Evolutionary conservation across 2,329 filamentous ascomycete species (phyloP).

Genomic region (Scedosporium dehoogii): DNA sequence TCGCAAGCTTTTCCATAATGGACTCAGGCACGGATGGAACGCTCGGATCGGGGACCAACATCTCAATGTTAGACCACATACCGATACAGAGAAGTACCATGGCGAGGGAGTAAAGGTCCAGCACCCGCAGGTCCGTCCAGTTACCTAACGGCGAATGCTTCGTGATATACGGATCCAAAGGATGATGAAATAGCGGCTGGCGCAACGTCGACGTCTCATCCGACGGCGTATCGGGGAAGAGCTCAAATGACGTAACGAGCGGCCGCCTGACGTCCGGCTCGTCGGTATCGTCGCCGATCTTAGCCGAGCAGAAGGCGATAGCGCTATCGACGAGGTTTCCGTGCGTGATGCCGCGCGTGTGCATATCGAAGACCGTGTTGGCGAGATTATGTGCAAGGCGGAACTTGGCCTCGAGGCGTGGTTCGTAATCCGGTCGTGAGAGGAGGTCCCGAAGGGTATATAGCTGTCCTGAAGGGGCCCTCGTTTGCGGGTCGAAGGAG

Average conservation of each 20-base stretch:
- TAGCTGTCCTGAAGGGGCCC: slow-evolving; percentile 39
- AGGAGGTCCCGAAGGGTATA: slow-evolving; percentile 47
- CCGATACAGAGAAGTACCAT: slow-evolving; percentile 67
- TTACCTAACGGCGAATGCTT: slow-evolving; percentile 35
- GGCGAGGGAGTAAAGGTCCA: slow-evolving; percentile 65
- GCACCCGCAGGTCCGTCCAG: slow-evolving; percentile 44
- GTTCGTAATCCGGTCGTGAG: slow-evolving; percentile 42
- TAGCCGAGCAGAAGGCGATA: slow-evolving; percentile 52
- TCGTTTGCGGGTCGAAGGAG: slow-evolving; percentile 39
- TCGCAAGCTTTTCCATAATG: slow-evolving; percentile 51
- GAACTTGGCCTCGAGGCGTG: slow-evolving; percentile 66
- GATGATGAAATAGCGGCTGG: slow-evolving; percentile 52
- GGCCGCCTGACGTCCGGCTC: slow-evolving; percentile 57
- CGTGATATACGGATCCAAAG: slow-evolving; percentile 47
- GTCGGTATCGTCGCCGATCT: slow-evolving; percentile 27
- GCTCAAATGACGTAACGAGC: slow-evolving; percentile 62
- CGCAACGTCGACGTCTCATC: slow-evolving; percentile 18
- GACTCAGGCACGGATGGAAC: slow-evolving; percentile 48
- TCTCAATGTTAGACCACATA: slow-evolving; percentile 59
- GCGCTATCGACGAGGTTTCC: slow-evolving; percentile 60
- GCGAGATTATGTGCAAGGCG: slow-evolving; percentile 62
- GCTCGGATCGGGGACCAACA: slow-evolving; percentile 33
- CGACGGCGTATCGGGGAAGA: slow-evolving; percentile 43
- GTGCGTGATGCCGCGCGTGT: slow-evolving; percentile 58
- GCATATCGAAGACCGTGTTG: slow-evolving; percentile 64